A percentile compares a stretch with the other conserved stretches of the same genome.
phyloP scores from a whole-genome alignment of 176 grass and related monocot genomes.

The Musa troglodytarum region DNA sequence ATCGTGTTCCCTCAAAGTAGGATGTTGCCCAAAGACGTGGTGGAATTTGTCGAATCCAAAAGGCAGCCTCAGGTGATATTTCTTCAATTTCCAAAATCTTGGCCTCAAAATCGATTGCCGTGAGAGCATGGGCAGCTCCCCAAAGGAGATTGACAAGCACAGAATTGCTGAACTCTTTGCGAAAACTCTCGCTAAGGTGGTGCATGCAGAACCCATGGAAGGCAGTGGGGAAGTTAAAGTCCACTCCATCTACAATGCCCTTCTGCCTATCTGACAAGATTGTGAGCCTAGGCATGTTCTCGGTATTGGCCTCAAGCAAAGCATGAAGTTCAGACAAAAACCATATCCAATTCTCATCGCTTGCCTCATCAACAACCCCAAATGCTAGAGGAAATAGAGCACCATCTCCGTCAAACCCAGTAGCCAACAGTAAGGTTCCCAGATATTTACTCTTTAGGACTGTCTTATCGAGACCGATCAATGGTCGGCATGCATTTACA shows the following conservation, averaged over 20 bases:
- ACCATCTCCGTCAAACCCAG: constrained; percentile 86
- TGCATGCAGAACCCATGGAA: constrained; percentile 96
- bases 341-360: constrained; percentile 95
- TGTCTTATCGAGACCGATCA: constrained; percentile 83
- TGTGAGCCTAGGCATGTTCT: constrained; percentile 92
- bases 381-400: constrained; percentile 93
- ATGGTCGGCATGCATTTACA: constrained; percentile 81
- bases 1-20: constrained; percentile 86
- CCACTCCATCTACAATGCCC: constrained; percentile 86
- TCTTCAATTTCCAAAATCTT: constrained; percentile 94
- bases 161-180: constrained; percentile 80
- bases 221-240: constrained; percentile 95
- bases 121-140: constrained; percentile 89
- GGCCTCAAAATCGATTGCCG: constrained; percentile 76
- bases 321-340: constrained; percentile 86
- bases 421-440: constrained; percentile 82
- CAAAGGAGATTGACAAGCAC: constrained; percentile 70
- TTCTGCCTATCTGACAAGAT: constrained; percentile 83
- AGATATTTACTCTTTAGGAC: constrained; percentile 93
- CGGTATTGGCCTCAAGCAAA: constrained; percentile 84
- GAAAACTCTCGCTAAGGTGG: constrained; percentile 74
- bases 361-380: constrained; percentile 93
- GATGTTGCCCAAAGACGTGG: constrained; percentile 82
- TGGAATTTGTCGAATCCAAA: constrained; percentile 73
- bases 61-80: constrained; percentile 67